phyloP scores from a whole-genome alignment of 305 asterid genomes.

The Fraxinus sp. region DNA sequence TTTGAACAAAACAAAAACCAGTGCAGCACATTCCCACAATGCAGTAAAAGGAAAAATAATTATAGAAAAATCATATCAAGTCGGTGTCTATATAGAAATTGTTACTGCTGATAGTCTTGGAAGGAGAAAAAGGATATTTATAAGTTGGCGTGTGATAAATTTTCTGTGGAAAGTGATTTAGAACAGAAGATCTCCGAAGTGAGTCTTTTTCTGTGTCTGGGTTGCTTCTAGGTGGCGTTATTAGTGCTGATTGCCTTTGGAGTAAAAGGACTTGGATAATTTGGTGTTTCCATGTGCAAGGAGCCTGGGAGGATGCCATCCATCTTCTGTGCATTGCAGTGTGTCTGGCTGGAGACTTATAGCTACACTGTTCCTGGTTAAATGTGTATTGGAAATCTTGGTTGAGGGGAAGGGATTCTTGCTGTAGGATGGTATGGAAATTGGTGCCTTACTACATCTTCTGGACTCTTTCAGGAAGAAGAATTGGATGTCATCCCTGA shows the following conservation, averaged over 20 bases:
- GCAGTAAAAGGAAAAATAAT: neutral
- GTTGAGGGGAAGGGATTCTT: neutral
- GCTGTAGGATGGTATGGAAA: neutral
- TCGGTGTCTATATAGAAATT: neutral
- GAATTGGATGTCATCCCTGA: neutral
- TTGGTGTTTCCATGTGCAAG: neutral
- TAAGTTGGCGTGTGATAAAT: neutral
- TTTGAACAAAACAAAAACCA: neutral
- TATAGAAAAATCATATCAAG: neutral
- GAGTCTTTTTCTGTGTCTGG: neutral
- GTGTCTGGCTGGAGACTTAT: neutral
- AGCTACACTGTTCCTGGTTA: neutral
- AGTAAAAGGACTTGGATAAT: neutral
- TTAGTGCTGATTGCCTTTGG: neutral
- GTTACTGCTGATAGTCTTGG: neutral
- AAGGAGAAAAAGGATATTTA: neutral
- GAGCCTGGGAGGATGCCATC: neutral
- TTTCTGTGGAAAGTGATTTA: neutral
- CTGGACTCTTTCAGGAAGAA: neutral
- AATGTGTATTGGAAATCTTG: neutral
- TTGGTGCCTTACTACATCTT: neutral
- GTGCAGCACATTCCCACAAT: neutral
- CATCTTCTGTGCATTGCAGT: neutral
- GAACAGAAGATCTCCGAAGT: neutral
- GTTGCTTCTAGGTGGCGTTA: neutral